Evolutionary conservation across 148 eudicot genomes (phyloP), one percentile per base, ranked within the genome.

Genomic region (Salicornia ramosissima): DNA sequence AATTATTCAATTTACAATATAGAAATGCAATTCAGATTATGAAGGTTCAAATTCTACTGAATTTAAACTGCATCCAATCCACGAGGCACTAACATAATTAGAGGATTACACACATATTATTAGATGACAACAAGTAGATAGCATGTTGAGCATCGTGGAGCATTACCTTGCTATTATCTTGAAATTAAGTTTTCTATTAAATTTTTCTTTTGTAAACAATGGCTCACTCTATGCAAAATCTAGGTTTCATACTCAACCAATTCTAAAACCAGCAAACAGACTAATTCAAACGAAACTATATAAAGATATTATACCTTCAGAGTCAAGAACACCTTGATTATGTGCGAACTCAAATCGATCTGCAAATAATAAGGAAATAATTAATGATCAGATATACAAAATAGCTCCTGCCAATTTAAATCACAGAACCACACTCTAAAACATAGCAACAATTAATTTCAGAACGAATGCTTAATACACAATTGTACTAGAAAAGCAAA

Each of bases 291-390:
- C 26, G 39, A 46, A 40, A 64, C 14, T 14, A 29, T 43, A 56
- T 15, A 25, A 1, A 10, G 53, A 24, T 69, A 60, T 15, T 18
- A 19, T 88, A 94, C 99, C 99, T 94, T 91, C 34, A 94, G 71
- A 50, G 97, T 90, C 79, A 91, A 78, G 69, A 81, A 89, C 73
- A 81, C 86, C 88, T 88, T 86, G 68, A 87, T 76, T 72, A 91
- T 94, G 74, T 94, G 97, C 24, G 99, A 91, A 34, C 84, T 85
- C 85, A 94, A 82, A 79, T 94, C 99, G 79, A 94, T 86, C 98
- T 93, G 96, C 83, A 33, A 21, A 72, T 70, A 19, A 0, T 40
- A 47, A 29, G 18, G 51, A 65, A 54, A n/a, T 22, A 21, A 63
- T 46, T 42, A 78, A 42, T 28, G 30, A 65, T 6, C 53, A 63